Evolutionary conservation across 2,329 filamentous ascomycete species (phyloP), one percentile per base, ranked within the genome.

Genomic region (Talaromyces funiculosus): DNA sequence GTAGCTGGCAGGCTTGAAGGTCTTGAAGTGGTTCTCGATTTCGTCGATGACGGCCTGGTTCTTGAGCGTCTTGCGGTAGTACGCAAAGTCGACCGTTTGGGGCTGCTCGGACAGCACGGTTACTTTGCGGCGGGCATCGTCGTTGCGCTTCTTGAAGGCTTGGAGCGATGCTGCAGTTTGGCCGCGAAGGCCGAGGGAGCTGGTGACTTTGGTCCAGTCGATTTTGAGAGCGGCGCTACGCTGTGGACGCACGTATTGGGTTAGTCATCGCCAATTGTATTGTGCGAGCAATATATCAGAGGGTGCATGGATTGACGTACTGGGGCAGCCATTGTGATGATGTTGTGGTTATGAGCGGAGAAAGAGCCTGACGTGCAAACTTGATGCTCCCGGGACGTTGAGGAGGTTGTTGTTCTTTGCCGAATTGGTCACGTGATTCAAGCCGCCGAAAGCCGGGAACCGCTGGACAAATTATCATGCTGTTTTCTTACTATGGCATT

Each of bases 131-230:
- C 93, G 92, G 75, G 91, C 93, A 77, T 97, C 92, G 77, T 99
- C 94, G 84, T 97, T 97, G 82, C 94, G 92, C 87, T 96, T 94
- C 87, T 99, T 99, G 89, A 99, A 99, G 68, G 90, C 86, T 78
- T 93, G 89, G 64, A 99, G 91, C 64, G 93, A 89, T 72, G 88
- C 81, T 69, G 90, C 92, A 69, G 94, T 99, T 82, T 92, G 90
- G 78, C 94, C 94, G 79, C 90, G 90, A 78, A 99, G 91, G 78
- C 93, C 93, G 73, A 99, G 92, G 75, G 93, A 95, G 81, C 85
- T 86, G 80, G 89, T 89, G 75, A 99, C 86, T 83, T 95, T 94
- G 82, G 86, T 86, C 94, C 94, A 99, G 88, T 99, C 94, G 85
- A 99, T 86, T 87, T 97, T 99, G 81, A 95, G 86, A 80, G 93